phyloP scores from a whole-genome alignment of 2,329 filamentous ascomycete species.

The Trichophyton equinum region DNA sequence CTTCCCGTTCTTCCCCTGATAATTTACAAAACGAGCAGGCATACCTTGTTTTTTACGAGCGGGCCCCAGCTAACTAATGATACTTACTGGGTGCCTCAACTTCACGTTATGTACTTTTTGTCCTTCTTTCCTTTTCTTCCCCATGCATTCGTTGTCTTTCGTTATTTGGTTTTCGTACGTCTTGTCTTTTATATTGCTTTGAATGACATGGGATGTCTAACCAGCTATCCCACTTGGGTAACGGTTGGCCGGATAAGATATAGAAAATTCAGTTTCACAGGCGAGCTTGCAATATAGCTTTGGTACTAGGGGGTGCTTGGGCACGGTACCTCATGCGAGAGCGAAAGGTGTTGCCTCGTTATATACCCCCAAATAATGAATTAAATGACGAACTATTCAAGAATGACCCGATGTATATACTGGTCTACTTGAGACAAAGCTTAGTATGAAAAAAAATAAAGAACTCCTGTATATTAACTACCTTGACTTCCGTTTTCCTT shows the following conservation, averaged over 20 bases:
- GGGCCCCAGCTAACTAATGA: constrained; percentile 32
- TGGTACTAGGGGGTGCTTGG: not conserved
- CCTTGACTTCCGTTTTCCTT: not conserved
- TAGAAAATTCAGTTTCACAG: not conserved
- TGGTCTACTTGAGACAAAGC: not conserved
- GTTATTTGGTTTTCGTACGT: not conserved
- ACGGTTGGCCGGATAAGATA: not conserved
- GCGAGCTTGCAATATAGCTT: not conserved
- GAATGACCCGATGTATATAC: too few relatives aligned
- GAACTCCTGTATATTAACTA: constrained; percentile 4
- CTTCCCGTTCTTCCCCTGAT: constrained; percentile 33
- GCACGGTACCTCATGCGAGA: not conserved
- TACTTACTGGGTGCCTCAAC: not conserved
- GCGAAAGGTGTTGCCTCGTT: not conserved
- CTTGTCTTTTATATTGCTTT: not conserved
- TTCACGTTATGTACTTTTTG: not conserved
- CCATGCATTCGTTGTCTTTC: not conserved
- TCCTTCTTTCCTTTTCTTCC: not conserved
- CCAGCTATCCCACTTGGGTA: not conserved
- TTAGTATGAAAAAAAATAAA: not conserved
- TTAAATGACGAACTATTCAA: not conserved
- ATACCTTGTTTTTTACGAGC: constrained; percentile 54
- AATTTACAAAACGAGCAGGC: constrained; percentile 50
- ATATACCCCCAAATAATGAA: not conserved
- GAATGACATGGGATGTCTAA: not conserved